Conservation (phyloP, 139 green algal genomes). For the Dunaliella primolecta region DNA sequence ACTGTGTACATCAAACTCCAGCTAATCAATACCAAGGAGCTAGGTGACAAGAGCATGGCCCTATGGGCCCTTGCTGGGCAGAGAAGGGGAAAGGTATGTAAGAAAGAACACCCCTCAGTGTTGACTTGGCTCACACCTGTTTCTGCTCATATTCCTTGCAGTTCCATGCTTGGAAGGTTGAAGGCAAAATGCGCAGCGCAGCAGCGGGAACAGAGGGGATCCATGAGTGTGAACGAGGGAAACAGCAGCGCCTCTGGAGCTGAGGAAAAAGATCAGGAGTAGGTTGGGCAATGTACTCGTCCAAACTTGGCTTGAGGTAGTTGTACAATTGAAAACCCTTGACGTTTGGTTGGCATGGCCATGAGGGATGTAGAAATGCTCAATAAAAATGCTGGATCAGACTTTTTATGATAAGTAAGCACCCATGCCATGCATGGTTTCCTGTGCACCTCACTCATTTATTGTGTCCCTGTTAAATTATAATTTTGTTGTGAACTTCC, state of each 20-base stretch:
- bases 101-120: neutral
- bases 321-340: too few relatives aligned
- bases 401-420: neutral
- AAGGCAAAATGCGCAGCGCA: neutral
- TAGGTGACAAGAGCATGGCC: neutral
- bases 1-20: neutral
- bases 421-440: neutral
- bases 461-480: too few relatives aligned
- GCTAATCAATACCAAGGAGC: neutral
- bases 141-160: neutral
- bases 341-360: too few relatives aligned
- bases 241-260: neutral
- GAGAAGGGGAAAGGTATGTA: too few relatives aligned
- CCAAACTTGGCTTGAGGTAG: neutral
- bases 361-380: too few relatives aligned
- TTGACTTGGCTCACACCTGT: neutral
- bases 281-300: neutral
- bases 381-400: neutral
- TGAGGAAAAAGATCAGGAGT: neutral
- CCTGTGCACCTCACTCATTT: too few relatives aligned
- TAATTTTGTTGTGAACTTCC: too few relatives aligned
- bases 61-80: neutral
- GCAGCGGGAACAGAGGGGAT: neutral
- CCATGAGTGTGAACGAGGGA: neutral
- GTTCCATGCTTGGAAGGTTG: neutral